Conservation (phyloP, 164 flowering plant genomes). For the Houttuynia cordata region DNA sequence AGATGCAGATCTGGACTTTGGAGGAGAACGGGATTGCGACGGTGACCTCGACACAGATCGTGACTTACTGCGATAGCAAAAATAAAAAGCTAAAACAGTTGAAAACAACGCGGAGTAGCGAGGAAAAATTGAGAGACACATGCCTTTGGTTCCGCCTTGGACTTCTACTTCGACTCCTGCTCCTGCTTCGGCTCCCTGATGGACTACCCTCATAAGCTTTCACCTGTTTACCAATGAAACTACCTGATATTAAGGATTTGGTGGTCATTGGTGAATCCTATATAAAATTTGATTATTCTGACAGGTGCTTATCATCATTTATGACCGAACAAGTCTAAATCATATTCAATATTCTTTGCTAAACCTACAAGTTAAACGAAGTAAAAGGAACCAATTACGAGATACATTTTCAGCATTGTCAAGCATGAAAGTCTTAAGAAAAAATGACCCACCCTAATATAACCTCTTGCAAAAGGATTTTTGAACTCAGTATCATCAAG, state of each 20-base stretch:
- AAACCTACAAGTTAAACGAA: not conserved
- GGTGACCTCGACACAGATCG: slow-evolving; percentile 32
- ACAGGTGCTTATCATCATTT: not conserved
- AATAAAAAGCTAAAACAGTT: not conserved
- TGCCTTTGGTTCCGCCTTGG: not conserved
- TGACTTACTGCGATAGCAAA: not conserved
- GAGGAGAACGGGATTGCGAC: slow-evolving; percentile 37
- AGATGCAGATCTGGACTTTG: slow-evolving; percentile 40
- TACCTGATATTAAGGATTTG: too few species aligned
- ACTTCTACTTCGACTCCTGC: slow-evolving; percentile 12
- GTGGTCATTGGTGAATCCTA: too few species aligned
- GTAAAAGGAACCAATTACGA: not conserved
- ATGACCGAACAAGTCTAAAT: too few species aligned
- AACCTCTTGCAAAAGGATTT: slow-evolving; percentile 79
- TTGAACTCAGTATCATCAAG: slow-evolving; percentile 91
- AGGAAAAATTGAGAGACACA: too few species aligned
- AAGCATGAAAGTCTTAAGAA: not conserved
- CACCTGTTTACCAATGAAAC: slow-evolving; percentile 30
- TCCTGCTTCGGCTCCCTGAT: slow-evolving; percentile 46
- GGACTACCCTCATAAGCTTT: slow-evolving; percentile 45
- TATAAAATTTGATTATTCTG: not conserved
- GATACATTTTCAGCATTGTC: not conserved
- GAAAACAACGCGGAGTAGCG: not conserved
- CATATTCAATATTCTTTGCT: too few species aligned
- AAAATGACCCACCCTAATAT: slow-evolving; percentile 53